phyloP scores from a whole-genome alignment of 208 protist genomes.

The Jaenimonas drosophilae region DNA sequence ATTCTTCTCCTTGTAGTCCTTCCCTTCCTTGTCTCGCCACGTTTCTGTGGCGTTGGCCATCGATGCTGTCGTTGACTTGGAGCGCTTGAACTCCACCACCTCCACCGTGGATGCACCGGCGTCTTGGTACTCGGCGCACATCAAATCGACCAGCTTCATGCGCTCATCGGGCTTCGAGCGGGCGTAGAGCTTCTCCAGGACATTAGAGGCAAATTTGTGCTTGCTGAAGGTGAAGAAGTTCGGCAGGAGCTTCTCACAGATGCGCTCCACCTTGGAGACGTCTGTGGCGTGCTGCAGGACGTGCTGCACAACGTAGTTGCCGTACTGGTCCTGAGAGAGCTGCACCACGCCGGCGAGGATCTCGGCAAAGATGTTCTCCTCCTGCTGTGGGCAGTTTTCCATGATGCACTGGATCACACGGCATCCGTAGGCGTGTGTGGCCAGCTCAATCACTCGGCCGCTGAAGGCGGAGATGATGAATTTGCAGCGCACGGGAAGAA shows the following conservation, averaged over 20 bases:
- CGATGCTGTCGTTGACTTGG: conserved; percentile 33
- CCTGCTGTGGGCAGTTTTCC: conserved; percentile 87
- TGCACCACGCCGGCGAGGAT: conserved; percentile 78
- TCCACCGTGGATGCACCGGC: conserved; percentile 30
- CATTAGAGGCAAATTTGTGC: conserved; percentile 99
- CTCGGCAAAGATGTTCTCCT: conserved; percentile 90
- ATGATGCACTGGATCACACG: conserved; percentile 98
- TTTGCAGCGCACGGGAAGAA: conserved; percentile 83
- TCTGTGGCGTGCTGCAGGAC: conserved; percentile 91
- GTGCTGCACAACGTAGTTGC: conserved; percentile 99
- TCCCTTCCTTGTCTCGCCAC: conserved; percentile 19
- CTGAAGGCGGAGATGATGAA: conserved; percentile 97
- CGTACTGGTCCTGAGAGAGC: conserved; percentile 96
- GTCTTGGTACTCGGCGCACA: conserved; percentile 40
- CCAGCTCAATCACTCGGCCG: conserved; percentile 91
- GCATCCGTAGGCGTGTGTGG: conserved; percentile 98
- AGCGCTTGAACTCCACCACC: conserved; percentile 52
- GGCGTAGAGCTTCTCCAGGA: conserved; percentile 96
- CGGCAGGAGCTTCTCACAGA: conserved; percentile 55
- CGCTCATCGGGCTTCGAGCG: conserved; percentile 62
- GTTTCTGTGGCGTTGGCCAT: conserved; percentile 31
- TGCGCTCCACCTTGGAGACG: conserved; percentile 69
- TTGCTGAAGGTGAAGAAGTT: conserved; percentile 83
- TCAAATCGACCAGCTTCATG: conserved; percentile 79
- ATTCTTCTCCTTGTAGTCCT: conserved; percentile 62